Percentiles rank a stretch among this genome's conserved stretches.
These are phyloP conservation scores for Ceratobasidium sp. DNA, from an alignment of 1,284 basidiomycete genomes.

Conservation along the genomic window DNA sequence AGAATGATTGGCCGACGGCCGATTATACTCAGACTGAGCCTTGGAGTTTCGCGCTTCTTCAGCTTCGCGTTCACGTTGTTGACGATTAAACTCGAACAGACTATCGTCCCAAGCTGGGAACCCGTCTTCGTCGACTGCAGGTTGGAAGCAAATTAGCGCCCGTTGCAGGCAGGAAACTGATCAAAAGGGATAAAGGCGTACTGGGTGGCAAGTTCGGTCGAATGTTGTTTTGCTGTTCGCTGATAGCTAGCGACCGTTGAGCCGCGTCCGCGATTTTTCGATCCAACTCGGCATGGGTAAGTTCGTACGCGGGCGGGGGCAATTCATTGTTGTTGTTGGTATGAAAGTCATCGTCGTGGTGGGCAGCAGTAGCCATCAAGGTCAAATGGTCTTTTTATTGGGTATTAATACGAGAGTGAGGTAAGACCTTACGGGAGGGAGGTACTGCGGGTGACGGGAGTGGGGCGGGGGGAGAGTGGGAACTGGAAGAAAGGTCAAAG, in stretches of 20 bases:
- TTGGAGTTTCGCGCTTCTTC: conserved; percentile 28
- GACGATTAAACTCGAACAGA: conserved; percentile 40
- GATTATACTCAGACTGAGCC: conserved; percentile 37
- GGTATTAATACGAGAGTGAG: background rate
- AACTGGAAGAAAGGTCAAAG: background rate
- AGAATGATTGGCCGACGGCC: background rate
- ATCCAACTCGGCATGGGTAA: conserved; percentile 47
- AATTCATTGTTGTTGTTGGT: conserved; percentile 24
- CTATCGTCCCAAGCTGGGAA: conserved; percentile 45
- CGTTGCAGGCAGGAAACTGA: background rate
- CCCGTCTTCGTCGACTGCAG: conserved; percentile 38
- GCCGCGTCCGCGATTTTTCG: conserved; percentile 47
- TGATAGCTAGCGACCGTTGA: conserved; percentile 38
- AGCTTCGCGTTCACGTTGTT: conserved; percentile 12
- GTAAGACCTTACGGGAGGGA: conserved; percentile 5
- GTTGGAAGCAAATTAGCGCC: conserved; percentile 8
- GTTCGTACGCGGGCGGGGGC: conserved; percentile 49
- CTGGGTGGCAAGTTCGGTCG: conserved; percentile 29
- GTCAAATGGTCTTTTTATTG: background rate
- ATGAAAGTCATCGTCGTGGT: conserved; percentile 25
- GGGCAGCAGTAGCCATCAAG: conserved; percentile 3
- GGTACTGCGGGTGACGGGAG: background rate
- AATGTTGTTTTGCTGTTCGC: background rate
- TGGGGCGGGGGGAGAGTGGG: conserved; percentile 3
- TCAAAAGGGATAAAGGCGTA: conserved; percentile 10